Evolutionary conservation across 441 rosid genomes (phyloP), one percentile per base, ranked within the genome.

Genomic region (Corymbia calophylla): DNA sequence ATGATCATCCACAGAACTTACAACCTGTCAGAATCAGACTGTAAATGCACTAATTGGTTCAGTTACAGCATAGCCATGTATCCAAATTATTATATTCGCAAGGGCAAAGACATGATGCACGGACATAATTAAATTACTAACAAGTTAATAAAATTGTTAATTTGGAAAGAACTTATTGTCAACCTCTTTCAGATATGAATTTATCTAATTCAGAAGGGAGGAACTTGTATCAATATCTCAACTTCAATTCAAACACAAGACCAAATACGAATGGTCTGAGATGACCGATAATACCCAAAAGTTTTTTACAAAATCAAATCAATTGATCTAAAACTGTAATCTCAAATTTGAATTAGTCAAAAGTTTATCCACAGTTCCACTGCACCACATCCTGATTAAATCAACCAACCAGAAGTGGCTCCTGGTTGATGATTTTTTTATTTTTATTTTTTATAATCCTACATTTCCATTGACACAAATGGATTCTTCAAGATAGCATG

Each of bases 1-100:
- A 88, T 95, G 98, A 89, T 95, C 92, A 89, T 73, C 53, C 91
- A 96, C 88, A 91, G 96, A 94, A 89, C 91, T 95, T 89, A 95
- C 95, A 54, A 94, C 95, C 99, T 94, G 93, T 92, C 53, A 54
- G 88, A 53, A 49, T 53, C 54, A 84, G 16, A 73, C 1, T 39
- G 9, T 21, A 39, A 73, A 5, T 39, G 27, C 4, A 39, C 15
- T 70, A 35, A 35, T 11, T 35, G 2, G 4, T 35, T 35, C 5
- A 21, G 16, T 29, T 6, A 35, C 9, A 35, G 3, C 29, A 21
- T 73, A 10, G 49, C 16, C 16, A 39, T 21, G 39, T 73, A 35
- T 21, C 49, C 49, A 73, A 21, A 12, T 73, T 35, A 1, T 39
- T 35, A 3, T 39, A 23, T 35, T 73, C 0, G 49, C 82, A 21